Percentiles rank a stretch among this genome's conserved stretches.
These are phyloP conservation scores for Gnomoniopsis sp. DNA, from an alignment of 2,329 filamentous ascomycete species.

Conservation along the genomic window DNA sequence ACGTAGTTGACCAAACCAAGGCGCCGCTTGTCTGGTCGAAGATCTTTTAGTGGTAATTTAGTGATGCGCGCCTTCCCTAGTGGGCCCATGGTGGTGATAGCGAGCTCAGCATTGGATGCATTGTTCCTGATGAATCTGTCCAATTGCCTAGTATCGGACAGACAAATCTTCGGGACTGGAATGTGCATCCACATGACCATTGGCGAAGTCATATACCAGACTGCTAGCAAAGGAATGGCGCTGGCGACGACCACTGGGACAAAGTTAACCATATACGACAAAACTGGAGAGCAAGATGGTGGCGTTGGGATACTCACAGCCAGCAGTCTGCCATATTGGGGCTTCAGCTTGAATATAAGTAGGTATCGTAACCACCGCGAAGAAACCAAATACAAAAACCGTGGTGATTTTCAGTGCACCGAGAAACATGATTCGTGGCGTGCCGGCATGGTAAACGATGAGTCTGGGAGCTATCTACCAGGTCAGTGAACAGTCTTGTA, in stretches of 20 bases:
- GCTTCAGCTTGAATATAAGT: slow-evolving; percentile 44
- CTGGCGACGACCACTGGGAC: slow-evolving; percentile 54
- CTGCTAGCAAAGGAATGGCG: slow-evolving; percentile 61
- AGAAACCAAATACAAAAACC: slow-evolving; percentile 65
- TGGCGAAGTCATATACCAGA: slow-evolving; percentile 63
- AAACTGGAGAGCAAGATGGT: not conserved
- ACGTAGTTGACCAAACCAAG: slow-evolving; percentile 38
- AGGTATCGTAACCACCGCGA: slow-evolving; percentile 61
- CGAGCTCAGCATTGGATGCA: slow-evolving; percentile 43
- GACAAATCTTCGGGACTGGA: slow-evolving; percentile 62
- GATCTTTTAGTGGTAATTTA: slow-evolving; percentile 30
- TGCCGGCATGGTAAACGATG: slow-evolving; percentile 74
- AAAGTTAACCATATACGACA: not conserved
- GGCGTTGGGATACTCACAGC: slow-evolving; percentile 30
- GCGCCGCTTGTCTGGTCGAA: slow-evolving; percentile 27
- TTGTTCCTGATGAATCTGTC: slow-evolving; percentile 47
- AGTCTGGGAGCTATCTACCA: slow-evolving; percentile 32
- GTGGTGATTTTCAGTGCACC: slow-evolving; percentile 69
- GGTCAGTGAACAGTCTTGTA: not conserved
- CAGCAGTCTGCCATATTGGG: slow-evolving; percentile 32
- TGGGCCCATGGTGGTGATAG: slow-evolving; percentile 53
- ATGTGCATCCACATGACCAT: slow-evolving; percentile 73
- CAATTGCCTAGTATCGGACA: slow-evolving; percentile 55
- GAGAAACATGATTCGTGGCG: slow-evolving; percentile 62
- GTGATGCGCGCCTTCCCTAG: slow-evolving; percentile 50